Base-by-base conservation (phyloP, 129 eudicot species). In the Kitagawia praeruptora region DNA sequence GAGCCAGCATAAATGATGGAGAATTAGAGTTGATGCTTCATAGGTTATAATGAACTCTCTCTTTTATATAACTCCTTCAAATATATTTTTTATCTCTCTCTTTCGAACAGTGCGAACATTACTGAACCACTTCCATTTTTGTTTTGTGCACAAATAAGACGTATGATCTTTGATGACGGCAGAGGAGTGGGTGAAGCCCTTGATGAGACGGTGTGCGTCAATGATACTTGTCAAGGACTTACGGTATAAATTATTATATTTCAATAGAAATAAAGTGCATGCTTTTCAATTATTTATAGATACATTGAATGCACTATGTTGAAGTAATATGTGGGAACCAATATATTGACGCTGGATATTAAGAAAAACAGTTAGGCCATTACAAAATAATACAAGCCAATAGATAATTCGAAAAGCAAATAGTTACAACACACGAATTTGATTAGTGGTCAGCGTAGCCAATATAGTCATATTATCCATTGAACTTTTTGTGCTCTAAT, bases 141-240 rank as follows among this genome's bases (percentile, higher is more conserved):
- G 19, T 28, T 51, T 8, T 39, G 49, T 46, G 56, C 76, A 13
- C 39, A 23, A 6, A 64, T 37, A 76, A 93, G 98, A 89, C 97
- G 97, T 9, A 85, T 83, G 79, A 7, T 87, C 75, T 18, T 6
- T 77, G 98, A 91, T 86, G 98, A 94, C 40, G 74, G 82, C 76
- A 88, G 89, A 88, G 98, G 97, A 39, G 98, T 94, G 27, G 91
- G 86, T 71, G 98, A 91, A 88, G 79, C 93, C 75, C 96, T 94
- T 78, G 91, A 91, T 31, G 98, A 94, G 84, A 78, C 82, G 7
- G 96, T 91, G 46, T 94, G 98, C 77, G 86, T 79, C 45, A 79
- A 83, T 10, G 71, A 76, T 71, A 83, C 84, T 16, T 94, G 98
- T 77, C 91, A 88, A 82, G 98, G 96, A 88, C 91, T 91, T 67